These are phyloP conservation scores for Drosera spatulata DNA, from an alignment of 179 eudicot species.

Conservation along the genomic window DNA sequence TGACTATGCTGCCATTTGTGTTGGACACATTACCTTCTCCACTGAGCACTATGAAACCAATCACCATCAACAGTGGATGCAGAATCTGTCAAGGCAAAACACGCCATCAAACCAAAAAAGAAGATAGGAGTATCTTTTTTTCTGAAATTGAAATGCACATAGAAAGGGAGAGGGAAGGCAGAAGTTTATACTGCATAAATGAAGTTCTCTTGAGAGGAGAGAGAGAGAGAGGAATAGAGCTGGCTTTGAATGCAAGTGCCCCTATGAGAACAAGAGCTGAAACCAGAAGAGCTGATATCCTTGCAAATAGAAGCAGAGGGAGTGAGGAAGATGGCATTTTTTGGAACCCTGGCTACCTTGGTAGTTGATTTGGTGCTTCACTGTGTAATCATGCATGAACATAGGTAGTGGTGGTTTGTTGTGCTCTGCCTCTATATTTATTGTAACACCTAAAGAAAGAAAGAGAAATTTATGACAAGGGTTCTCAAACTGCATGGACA, in stretches of 20 bases:
- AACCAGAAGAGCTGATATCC: constrained; percentile 21
- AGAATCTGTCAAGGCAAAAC: constrained; percentile 36
- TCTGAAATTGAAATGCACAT: neutral
- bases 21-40: constrained; percentile 55
- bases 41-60: constrained; percentile 73
- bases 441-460: too few relatives aligned
- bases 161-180: neutral
- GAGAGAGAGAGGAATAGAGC: constrained; percentile 38
- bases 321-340: constrained; percentile 9
- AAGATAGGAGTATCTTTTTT: neutral
- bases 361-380: neutral
- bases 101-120: constrained; percentile 6
- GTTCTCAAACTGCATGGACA: too few relatives aligned
- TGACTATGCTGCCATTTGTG: too few relatives aligned
- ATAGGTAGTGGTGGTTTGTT: too few relatives aligned
- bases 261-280: constrained; percentile 31
- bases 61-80: constrained; percentile 90
- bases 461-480: too few relatives aligned
- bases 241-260: constrained; percentile 55
- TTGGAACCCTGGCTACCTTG: neutral
- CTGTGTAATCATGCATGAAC: too few relatives aligned
- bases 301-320: constrained; percentile 14
- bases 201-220: constrained; percentile 36
- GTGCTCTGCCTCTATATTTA: too few relatives aligned
- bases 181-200: constrained; percentile 37